These are phyloP conservation scores for Serendipita sp. DNA, from an alignment of 768 basidiomycete species.

Conservation along the genomic window DNA sequence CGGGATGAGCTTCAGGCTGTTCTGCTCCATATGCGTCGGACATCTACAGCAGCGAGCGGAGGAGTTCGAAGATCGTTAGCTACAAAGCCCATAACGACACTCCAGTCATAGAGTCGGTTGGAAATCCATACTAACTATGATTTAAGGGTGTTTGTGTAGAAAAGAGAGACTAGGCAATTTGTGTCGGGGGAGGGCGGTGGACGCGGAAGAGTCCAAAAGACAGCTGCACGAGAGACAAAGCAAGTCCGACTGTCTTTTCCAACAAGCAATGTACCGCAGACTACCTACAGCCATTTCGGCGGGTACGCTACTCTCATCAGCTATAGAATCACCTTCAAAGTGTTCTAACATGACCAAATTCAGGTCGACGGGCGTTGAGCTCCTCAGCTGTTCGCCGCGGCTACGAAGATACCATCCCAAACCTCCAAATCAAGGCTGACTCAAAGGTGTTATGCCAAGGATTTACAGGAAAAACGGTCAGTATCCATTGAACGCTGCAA, in stretches of 20 bases:
- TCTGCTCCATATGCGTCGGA: neutral
- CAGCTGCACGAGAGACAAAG: neutral
- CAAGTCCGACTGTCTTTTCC: neutral
- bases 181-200: neutral
- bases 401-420: constrained; percentile 81
- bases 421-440: constrained; percentile 85
- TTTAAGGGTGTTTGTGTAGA: neutral
- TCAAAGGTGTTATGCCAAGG: constrained; percentile 89
- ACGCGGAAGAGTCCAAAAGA: neutral
- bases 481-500: constrained; percentile 14
- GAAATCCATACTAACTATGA: too few species aligned
- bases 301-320: neutral
- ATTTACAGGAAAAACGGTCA: constrained; percentile 88
- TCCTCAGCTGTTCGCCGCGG: constrained; percentile 53
- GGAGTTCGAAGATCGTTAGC: neutral
- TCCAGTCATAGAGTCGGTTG: too few species aligned
- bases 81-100: too few species aligned
- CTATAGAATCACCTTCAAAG: neutral
- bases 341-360: neutral
- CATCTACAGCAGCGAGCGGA: neutral
- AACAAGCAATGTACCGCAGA: constrained; percentile 1
- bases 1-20: neutral
- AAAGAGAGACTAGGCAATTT: neutral
- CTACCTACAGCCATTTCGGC: neutral
- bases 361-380: constrained; percentile 51